Conservation (phyloP, 2,329 filamentous ascomycete genomes). For the Cladosporium velox region DNA sequence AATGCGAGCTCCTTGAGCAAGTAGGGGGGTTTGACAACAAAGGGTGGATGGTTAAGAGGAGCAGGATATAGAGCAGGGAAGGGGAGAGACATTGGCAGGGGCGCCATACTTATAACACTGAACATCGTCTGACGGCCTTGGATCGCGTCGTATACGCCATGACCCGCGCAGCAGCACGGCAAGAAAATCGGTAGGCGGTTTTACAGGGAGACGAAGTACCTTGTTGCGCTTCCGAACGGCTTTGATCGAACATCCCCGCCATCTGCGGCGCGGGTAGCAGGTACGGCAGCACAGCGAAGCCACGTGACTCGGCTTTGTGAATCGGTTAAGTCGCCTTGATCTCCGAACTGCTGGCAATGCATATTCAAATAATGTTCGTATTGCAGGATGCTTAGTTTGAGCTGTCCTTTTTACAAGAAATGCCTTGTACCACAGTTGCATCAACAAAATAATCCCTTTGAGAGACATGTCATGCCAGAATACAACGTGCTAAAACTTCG, state of each 20-base stretch:
- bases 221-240: constrained; percentile 12
- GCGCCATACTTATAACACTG: constrained; percentile 13
- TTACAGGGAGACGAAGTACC: constrained; percentile 7
- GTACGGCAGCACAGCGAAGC: background rate
- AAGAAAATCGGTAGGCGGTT: constrained; percentile 14
- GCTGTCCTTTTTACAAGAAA: accelerated
- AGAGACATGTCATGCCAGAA: background rate
- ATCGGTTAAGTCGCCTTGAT: background rate
- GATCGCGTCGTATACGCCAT: constrained; percentile 16
- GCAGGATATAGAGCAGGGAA: background rate
- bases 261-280: background rate
- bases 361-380: background rate
- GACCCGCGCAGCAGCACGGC: constrained; percentile 7
- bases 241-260: background rate
- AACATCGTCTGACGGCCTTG: background rate
- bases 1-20: background rate
- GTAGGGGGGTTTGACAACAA: background rate
- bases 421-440: background rate
- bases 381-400: background rate
- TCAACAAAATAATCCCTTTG: background rate
- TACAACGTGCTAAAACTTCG: background rate
- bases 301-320: background rate
- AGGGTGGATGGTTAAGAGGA: background rate
- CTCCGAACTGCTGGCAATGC: background rate
- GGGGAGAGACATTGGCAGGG: background rate